Evolutionary conservation across 2,329 filamentous ascomycete genomes (phyloP).

Genomic region (Aureobasidium sp.): DNA sequence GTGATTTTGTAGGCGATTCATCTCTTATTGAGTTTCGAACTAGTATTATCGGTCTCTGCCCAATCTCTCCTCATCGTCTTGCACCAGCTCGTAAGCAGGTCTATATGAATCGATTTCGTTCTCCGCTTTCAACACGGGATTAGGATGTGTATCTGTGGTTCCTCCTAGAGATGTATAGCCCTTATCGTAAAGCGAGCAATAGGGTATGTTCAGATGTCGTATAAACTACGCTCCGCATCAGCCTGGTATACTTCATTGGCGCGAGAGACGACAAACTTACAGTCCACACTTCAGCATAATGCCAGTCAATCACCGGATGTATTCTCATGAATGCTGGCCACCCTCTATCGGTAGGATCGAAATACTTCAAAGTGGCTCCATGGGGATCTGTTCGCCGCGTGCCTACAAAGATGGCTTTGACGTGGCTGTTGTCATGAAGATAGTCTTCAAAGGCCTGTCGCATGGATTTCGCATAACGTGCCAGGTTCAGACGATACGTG

Average conservation of each 20-base stretch:
- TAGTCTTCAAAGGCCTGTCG: constrained; percentile 74
- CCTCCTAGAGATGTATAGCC: constrained; percentile 93
- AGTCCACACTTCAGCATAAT: constrained; percentile 89
- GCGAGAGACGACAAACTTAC: constrained; percentile 46
- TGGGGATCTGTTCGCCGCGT: constrained; percentile 90
- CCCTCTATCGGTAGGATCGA: constrained; percentile 78
- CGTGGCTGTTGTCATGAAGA: constrained; percentile 53
- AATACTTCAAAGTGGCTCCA: constrained; percentile 68
- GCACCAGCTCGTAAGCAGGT: constrained; percentile 68
- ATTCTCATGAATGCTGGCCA: constrained; percentile 93
- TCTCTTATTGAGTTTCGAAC: background rate
- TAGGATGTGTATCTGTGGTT: constrained; percentile 79
- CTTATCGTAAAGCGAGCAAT: constrained; percentile 78
- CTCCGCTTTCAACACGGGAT: constrained; percentile 58
- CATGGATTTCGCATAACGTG: constrained; percentile 72
- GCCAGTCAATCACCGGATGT: constrained; percentile 96
- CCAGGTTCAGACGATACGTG: constrained; percentile 68
- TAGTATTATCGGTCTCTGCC: constrained; percentile 51
- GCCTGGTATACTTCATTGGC: background rate
- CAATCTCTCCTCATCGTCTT: constrained; percentile 71
- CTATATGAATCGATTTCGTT: constrained; percentile 43
- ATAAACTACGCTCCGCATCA: constrained; percentile 55
- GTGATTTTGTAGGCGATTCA: constrained; percentile 5
- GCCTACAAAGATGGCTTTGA: constrained; percentile 79
- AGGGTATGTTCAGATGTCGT: constrained; percentile 68